Evolutionary conservation across 352 stramenopile genomes (phyloP), one percentile per base, ranked within the genome.

Genomic region (Plasmopara halstedii): DNA sequence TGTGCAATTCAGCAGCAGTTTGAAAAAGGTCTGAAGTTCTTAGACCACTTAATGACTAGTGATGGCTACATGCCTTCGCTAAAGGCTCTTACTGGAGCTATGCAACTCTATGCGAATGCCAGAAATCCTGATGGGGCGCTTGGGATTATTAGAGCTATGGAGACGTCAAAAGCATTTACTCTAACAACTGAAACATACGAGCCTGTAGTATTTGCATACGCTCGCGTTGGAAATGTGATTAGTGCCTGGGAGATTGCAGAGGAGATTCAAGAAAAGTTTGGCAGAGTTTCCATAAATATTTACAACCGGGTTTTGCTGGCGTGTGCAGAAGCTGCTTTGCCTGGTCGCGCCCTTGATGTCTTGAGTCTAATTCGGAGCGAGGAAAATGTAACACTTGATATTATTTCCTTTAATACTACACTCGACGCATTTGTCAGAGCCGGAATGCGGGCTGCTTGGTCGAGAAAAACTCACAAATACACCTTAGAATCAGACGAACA

Each of bases 241-340:
- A 48, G 64, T 23, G 67, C 75, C 2, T 64, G 64, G 56, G 37
- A 64, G 1, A 60, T 82, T 10, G 53, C 47, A 1, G 46, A 67
- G 13, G 43, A 60, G 32, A 76, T 86, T 69, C 46, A 83, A 32
- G 37, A 59, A 2, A 65, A 73, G 14, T 59, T 80, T 7, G 71
- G 73, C 0, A 53, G 41, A 18, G 46, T 70, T 1, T 70, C 69
- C 0, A 19, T 74, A 0, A 45, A 54, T n/a, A 67, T 73, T 14
- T 85, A 71, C 36, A 84, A 86, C 20, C 64, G 67, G 4, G 56
- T 86, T 21, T 42, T 88, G 13, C 50, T 82, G 29, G 75, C 78
- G 10, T 86, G 78, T 37, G 66, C 62, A 0, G 59, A 74, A 11
- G 57, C 61, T 22, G 61, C 41, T n/a, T 46, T 56, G 6, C 61